These are phyloP conservation scores for Botryotinia convoluta DNA, from an alignment of 2,329 filamentous ascomycete genomes.

Conservation along the genomic window DNA sequence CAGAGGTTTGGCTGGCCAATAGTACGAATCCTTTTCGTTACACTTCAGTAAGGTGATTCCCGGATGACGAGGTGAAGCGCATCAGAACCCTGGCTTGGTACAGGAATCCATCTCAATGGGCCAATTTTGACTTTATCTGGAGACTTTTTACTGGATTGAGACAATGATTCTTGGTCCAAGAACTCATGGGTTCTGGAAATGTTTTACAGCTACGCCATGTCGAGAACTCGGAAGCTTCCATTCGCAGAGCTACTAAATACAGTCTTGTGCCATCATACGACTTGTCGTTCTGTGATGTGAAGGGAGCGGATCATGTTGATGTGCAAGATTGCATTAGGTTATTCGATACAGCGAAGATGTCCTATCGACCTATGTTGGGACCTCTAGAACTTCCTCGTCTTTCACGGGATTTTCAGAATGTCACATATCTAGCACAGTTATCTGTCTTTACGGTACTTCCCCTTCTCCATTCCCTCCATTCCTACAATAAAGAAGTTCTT, in stretches of 20 bases:
- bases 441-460: too few species aligned
- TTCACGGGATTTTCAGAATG: too few species aligned
- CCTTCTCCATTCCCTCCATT: too few species aligned
- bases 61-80: neutral
- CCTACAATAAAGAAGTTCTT: too few species aligned
- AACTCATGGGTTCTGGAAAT: neutral
- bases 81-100: neutral
- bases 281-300: neutral
- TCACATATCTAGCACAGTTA: too few species aligned
- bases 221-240: fast-evolving
- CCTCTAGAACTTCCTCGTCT: neutral
- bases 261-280: neutral
- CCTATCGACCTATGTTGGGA: neutral
- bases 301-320: neutral
- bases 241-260: neutral
- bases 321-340: fast-evolving
- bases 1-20: neutral
- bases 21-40: neutral
- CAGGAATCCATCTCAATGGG: neutral
- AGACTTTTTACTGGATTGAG: neutral
- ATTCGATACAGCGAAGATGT: too few species aligned
- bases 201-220: neutral
- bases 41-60: neutral
- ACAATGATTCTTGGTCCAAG: neutral
- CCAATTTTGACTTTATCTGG: neutral